Base-by-base conservation (phyloP, 208 protist species). In the Borovskyia barvae region DNA sequence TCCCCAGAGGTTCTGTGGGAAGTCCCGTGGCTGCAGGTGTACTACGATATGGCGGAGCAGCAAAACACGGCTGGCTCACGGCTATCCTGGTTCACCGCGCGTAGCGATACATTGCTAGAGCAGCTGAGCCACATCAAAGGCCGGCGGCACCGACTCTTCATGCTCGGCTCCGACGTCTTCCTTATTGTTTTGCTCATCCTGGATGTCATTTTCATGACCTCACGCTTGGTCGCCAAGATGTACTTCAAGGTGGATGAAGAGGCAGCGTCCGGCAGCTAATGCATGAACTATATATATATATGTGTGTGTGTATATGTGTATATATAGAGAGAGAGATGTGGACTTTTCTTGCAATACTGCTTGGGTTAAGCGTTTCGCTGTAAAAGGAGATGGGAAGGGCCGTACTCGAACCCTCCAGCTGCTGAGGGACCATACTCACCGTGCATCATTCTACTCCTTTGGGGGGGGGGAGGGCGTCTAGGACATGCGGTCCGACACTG, bases 1-100 rank as follows among this genome's bases (percentile, higher is more conserved):
- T 79, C 63, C 20, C 83, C 83, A 1, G 77, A 82, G 15, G 85
- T 90, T 41, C 50, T 90, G 36, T 90, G 83, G 80, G 77, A 90
- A 47, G 85, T 82, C 74, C 60, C 80, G 28, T 90, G 80, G 77
- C 53, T 90, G 26, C 33, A 83, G 47, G 72, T 66, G 24, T 90
- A 78, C 42, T 81, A 83, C 46, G 70, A 85, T 53, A 40, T 87
- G 42, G 52, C 59, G 14, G 80, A 87, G 42, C 61, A 70, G 36
- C 79, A 90, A 52, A 78, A 82, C 52, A 71, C 80, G 8, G 67
- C 68, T 1, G 70, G 80, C 29, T 61, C 80, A 51, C 68, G 81
- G 24, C 56, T 86, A 41, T 58, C 63, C 20, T 90, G 83, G 77
- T 85, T 87, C 35, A 61, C 40, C 28, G 76, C 80, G 11, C 78